A percentile compares a stretch with the other conserved stretches of the same genome.
Conservation (phyloP, 257 asterid genomes). For the Penstemon eatonii region DNA sequence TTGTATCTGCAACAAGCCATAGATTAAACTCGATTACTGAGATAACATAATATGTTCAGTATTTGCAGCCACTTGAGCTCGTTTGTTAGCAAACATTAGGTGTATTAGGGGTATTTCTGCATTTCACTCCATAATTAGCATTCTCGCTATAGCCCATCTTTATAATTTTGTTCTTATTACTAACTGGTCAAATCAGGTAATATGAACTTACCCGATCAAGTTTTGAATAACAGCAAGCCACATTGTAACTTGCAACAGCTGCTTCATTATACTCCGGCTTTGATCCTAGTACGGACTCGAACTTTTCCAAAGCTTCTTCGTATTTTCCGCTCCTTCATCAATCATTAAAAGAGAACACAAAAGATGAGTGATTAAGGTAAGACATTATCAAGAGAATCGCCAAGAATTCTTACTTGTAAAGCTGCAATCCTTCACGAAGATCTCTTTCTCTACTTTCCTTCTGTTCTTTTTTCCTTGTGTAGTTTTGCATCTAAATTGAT, state of each 20-base stretch:
- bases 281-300: slow-evolving; percentile 88
- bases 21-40: no score
- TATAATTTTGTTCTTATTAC: no score
- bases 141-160: no score
- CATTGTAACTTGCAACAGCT: slow-evolving; percentile 86
- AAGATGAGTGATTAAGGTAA: not conserved
- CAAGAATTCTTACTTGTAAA: slow-evolving; percentile 61
- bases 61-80: no score
- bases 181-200: no score
- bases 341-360: not conserved
- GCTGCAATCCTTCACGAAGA: slow-evolving; percentile 80
- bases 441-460: slow-evolving; percentile 68
- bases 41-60: no score
- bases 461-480: slow-evolving; percentile 60
- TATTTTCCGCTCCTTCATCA: slow-evolving; percentile 63
- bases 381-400: slow-evolving; percentile 8
- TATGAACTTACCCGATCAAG: slow-evolving; percentile 62
- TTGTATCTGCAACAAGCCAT: slow-evolving; percentile 51
- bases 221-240: slow-evolving; percentile 93
- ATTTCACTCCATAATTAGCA: no score
- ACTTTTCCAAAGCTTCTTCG: slow-evolving; percentile 78
- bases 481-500: slow-evolving; percentile 60
- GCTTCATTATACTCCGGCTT: slow-evolving; percentile 73
- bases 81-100: no score
- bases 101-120: no score